A percentile compares a stretch with the other conserved stretches of the same genome.
Evolutionary conservation across 257 asterid genomes (phyloP).

Genomic region (Fraxinus cuspidata): DNA sequence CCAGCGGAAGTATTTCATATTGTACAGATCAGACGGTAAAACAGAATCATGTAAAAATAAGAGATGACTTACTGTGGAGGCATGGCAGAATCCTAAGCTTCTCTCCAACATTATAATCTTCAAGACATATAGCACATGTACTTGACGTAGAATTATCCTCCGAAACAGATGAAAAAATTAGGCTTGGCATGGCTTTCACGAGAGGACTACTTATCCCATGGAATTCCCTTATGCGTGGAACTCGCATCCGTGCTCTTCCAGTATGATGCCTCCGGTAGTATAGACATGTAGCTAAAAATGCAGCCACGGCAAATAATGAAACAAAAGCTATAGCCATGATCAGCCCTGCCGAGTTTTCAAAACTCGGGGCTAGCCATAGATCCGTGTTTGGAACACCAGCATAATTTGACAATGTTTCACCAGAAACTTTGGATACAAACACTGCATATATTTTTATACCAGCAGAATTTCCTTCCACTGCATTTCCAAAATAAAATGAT

Average conservation of each 20-base stretch:
- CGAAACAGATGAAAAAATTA: conserved; percentile 55
- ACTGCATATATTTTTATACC: conserved; percentile 58
- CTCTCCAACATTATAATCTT: conserved; percentile 67
- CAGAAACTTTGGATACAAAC: conserved; percentile 55
- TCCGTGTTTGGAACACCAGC: conserved; percentile 37
- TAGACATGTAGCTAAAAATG: conserved; percentile 63
- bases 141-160: conserved; percentile 63
- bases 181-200: conserved; percentile 68
- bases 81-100: conserved; percentile 72
- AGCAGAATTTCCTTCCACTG: conserved; percentile 73
- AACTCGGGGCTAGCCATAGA: conserved; percentile 55
- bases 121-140: conserved; percentile 79
- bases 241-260: conserved; percentile 51
- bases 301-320: conserved; percentile 63
- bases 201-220: conserved; percentile 72
- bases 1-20: background rate
- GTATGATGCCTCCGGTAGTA: conserved; percentile 61
- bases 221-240: conserved; percentile 50
- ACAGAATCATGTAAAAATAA: conserved; percentile 11
- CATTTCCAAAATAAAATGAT: conserved; percentile 25
- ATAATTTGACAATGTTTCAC: conserved; percentile 45
- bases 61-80: conserved; percentile 60
- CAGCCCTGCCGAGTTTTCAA: conserved; percentile 45
- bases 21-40: background rate
- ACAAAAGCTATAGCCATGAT: conserved; percentile 67